These are phyloP conservation scores for Plenodomus tracheiphilus DNA, from an alignment of 2,329 filamentous ascomycete genomes.

Conservation along the genomic window DNA sequence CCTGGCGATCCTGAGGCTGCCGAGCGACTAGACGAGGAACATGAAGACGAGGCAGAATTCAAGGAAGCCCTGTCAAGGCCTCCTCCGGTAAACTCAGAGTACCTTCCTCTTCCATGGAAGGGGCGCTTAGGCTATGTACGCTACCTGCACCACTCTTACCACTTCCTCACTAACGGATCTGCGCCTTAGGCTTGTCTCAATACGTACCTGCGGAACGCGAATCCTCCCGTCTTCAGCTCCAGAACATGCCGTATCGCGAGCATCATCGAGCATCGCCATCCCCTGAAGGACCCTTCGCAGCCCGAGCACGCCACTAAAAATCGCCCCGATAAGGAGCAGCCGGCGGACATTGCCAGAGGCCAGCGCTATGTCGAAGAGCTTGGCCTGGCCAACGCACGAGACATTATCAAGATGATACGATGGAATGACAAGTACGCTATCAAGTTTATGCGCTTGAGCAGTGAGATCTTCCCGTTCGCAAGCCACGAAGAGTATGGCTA, in stretches of 20 bases:
- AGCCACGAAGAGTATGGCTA: slow-evolving; percentile 88
- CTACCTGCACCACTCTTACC: slow-evolving; percentile 19
- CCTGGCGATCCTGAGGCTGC: slow-evolving; percentile 54
- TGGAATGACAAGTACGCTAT: slow-evolving; percentile 95
- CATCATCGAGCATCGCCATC: slow-evolving; percentile 86
- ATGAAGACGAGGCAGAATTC: slow-evolving; percentile 60
- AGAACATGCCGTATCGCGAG: slow-evolving; percentile 89
- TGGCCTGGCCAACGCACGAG: slow-evolving; percentile 78
- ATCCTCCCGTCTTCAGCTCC: slow-evolving; percentile 85
- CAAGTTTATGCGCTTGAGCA: slow-evolving; percentile 88
- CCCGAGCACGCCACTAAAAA: slow-evolving; percentile 86
- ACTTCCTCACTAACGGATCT: slow-evolving; percentile 17
- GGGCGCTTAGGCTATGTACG: slow-evolving; percentile 85
- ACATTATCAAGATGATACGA: slow-evolving; percentile 80
- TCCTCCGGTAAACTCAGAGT: slow-evolving; percentile 80
- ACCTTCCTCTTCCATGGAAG: slow-evolving; percentile 86
- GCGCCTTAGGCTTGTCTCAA: slow-evolving; percentile 76
- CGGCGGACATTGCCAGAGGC: slow-evolving; percentile 68
- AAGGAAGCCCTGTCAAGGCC: slow-evolving; percentile 63
- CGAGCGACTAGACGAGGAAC: slow-evolving; percentile 47
- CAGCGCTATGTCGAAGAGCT: slow-evolving; percentile 74
- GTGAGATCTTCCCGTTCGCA: slow-evolving; percentile 96
- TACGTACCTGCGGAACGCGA: slow-evolving; percentile 82
- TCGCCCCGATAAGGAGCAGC: slow-evolving; percentile 73
- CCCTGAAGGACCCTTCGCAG: slow-evolving; percentile 72